Percentiles rank a stretch among this genome's conserved stretches.
These are phyloP conservation scores for Tetrahymena malaccensis DNA, from an alignment of 73 alveolate species.

Conservation along the genomic window DNA sequence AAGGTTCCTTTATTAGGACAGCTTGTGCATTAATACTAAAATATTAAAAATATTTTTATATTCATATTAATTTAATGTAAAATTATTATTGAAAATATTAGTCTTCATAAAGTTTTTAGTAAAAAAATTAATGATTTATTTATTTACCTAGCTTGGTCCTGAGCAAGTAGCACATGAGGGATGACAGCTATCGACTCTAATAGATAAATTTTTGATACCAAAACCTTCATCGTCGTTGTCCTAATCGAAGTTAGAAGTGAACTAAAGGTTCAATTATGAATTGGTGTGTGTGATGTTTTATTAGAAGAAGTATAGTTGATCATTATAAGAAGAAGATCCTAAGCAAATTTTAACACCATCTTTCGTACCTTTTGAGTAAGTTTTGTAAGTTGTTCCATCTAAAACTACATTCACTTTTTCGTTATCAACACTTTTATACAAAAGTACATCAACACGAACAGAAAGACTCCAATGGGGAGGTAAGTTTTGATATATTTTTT, in stretches of 20 bases:
- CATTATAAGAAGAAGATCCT: not conserved
- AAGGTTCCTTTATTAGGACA: not conserved
- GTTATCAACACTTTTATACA: not conserved
- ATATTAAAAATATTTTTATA: not conserved
- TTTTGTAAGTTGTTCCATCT: not conserved
- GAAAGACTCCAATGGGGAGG: not conserved
- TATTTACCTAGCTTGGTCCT: not conserved
- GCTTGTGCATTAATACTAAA: not conserved
- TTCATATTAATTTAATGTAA: too few relatives aligned
- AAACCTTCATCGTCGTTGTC: not conserved
- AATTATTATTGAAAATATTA: too few relatives aligned
- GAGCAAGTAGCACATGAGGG: not conserved
- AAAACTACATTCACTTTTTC: not conserved
- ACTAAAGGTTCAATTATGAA: not conserved
- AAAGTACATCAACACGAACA: not conserved
- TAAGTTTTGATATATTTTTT: not conserved
- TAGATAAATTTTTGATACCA: not conserved
- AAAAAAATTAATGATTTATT: not conserved
- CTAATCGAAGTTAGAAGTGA: not conserved
- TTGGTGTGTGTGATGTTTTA: not conserved
- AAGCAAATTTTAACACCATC: not conserved
- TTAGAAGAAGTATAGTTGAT: not conserved
- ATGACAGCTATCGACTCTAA: not conserved
- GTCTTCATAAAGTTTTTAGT: too few relatives aligned
- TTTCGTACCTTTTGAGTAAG: not conserved